Percentiles rank a stretch among this genome's conserved stretches.
These are phyloP conservation scores for Candida boleticola DNA, from an alignment of 805 yeast species.

Conservation along the genomic window DNA sequence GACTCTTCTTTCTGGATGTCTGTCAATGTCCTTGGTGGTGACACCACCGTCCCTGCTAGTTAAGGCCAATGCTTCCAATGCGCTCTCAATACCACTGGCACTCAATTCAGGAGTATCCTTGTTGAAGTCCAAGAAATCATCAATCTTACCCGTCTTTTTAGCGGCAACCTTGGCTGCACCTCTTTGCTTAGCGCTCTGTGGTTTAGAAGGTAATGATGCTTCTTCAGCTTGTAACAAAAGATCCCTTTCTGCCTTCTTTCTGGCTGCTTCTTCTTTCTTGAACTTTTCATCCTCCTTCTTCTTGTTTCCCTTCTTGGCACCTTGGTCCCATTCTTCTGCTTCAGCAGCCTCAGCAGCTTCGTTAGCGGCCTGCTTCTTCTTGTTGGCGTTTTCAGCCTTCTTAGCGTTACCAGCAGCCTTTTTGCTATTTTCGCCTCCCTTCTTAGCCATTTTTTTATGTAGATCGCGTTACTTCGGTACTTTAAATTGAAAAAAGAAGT, in stretches of 20 bases:
- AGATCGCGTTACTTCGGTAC: no score
- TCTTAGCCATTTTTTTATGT: slow-evolving; percentile 50
- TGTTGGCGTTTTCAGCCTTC: slow-evolving; percentile 63
- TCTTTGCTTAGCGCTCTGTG: slow-evolving; percentile 51
- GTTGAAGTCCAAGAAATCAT: slow-evolving; percentile 61
- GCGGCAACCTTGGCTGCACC: slow-evolving; percentile 69
- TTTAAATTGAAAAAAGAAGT: no score
- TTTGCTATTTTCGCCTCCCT: slow-evolving; percentile 47
- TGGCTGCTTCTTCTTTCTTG: slow-evolving; percentile 72
- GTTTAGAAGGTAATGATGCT: slow-evolving; percentile 58
- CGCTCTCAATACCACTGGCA: slow-evolving; percentile 77
- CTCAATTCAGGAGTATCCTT: slow-evolving; percentile 49
- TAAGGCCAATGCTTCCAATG: slow-evolving; percentile 73
- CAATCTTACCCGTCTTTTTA: slow-evolving; percentile 59
- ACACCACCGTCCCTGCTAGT: slow-evolving; percentile 58
- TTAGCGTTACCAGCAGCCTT: slow-evolving; percentile 64
- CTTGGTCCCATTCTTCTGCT: slow-evolving; percentile 66
- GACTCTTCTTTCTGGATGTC: slow-evolving; percentile 87
- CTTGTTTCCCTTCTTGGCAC: slow-evolving; percentile 64
- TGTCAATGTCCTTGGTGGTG: slow-evolving; percentile 62
- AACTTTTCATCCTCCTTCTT: slow-evolving; percentile 68
- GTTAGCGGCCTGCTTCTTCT: slow-evolving; percentile 52
- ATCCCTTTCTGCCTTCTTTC: slow-evolving; percentile 82
- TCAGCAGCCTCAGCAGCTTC: slow-evolving; percentile 51
- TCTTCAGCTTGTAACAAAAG: slow-evolving; percentile 63